These are phyloP conservation scores for Dioszegia crocea DNA, from an alignment of 768 basidiomycete genomes.

Conservation along the genomic window DNA sequence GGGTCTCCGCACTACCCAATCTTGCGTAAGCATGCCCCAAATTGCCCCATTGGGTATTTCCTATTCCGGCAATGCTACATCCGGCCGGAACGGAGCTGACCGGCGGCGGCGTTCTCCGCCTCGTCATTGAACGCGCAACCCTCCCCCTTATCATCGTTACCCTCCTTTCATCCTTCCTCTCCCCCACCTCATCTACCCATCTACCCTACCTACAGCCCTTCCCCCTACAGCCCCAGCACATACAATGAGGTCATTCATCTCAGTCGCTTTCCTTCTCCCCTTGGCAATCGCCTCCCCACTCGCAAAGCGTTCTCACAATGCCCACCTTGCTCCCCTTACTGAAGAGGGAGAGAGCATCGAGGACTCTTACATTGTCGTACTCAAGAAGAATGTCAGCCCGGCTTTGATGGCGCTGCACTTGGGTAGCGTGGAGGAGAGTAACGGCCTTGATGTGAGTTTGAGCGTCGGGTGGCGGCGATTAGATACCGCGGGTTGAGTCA, in stretches of 20 bases:
- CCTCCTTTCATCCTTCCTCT: neutral
- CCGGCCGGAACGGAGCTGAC: neutral
- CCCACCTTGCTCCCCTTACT: conserved; percentile 40
- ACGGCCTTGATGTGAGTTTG: conserved; percentile 54
- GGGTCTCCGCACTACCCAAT: neutral
- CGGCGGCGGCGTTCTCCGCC: too few relatives aligned
- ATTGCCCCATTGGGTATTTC: neutral
- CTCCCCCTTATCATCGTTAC: neutral
- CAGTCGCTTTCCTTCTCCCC: conserved; percentile 27
- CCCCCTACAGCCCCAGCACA: conserved; percentile 5
- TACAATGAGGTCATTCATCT: conserved; percentile 28
- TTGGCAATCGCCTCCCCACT: conserved; percentile 34
- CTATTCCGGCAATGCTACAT: neutral
- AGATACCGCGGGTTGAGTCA: neutral
- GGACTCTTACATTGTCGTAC: conserved; percentile 90
- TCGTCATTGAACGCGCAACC: too few relatives aligned
- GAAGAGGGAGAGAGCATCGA: conserved; percentile 39
- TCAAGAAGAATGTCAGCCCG: conserved; percentile 66
- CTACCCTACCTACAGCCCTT: conserved; percentile 7
- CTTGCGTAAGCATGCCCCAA: too few relatives aligned
- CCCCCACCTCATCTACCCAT: neutral
- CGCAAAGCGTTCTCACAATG: conserved; percentile 6
- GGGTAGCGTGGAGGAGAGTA: conserved; percentile 67
- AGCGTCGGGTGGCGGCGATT: neutral
- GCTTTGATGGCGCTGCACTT: conserved; percentile 63